These are phyloP conservation scores for Ophiocordyceps unilateralis DNA, from an alignment of 2,329 filamentous ascomycete species.

Conservation along the genomic window DNA sequence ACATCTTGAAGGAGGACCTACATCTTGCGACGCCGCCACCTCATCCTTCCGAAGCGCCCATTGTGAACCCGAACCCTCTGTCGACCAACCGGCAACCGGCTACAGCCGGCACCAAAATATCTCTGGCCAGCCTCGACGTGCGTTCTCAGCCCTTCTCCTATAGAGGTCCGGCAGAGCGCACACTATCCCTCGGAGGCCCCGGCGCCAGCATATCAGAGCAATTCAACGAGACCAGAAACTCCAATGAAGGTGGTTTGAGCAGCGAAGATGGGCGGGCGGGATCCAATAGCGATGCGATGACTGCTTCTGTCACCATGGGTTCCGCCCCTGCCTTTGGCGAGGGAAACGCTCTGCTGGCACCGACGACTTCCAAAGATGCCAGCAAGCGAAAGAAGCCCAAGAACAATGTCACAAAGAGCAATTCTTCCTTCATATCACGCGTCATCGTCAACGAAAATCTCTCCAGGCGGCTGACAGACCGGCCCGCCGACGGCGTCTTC, in stretches of 20 bases:
- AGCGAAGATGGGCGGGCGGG: slow-evolving; percentile 38
- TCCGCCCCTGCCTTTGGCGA: slow-evolving; percentile 64
- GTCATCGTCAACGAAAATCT: slow-evolving; percentile 80
- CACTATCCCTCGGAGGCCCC: slow-evolving; percentile 24
- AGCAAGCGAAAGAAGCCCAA: slow-evolving; percentile 85
- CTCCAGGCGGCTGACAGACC: slow-evolving; percentile 63
- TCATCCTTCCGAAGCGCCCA: slow-evolving; percentile 81
- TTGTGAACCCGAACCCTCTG: slow-evolving; percentile 78
- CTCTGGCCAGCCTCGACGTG: slow-evolving; percentile 55
- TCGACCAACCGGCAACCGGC: slow-evolving; percentile 74
- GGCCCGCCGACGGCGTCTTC: slow-evolving; percentile 62
- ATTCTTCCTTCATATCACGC: slow-evolving; percentile 94
- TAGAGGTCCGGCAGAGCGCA: slow-evolving; percentile 33
- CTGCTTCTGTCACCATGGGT: slow-evolving; percentile 20
- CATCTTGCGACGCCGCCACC: slow-evolving; percentile 86
- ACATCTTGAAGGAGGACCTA: slow-evolving; percentile 77
- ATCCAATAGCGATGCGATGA: slow-evolving; percentile 32
- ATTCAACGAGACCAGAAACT: slow-evolving; percentile 41
- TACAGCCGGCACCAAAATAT: slow-evolving; percentile 68
- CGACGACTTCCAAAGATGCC: slow-evolving; percentile 48
- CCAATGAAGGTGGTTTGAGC: slow-evolving; percentile 39
- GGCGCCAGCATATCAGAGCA: slow-evolving; percentile 41
- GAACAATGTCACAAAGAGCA: slow-evolving; percentile 96
- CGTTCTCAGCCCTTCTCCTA: slow-evolving; percentile 38
- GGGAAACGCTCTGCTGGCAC: slow-evolving; percentile 57